Percentiles rank a stretch among this genome's conserved stretches.
Evolutionary conservation across 495 filamentous ascomycete species (phyloP).

Genomic region (Chaetomium tenue): DNA sequence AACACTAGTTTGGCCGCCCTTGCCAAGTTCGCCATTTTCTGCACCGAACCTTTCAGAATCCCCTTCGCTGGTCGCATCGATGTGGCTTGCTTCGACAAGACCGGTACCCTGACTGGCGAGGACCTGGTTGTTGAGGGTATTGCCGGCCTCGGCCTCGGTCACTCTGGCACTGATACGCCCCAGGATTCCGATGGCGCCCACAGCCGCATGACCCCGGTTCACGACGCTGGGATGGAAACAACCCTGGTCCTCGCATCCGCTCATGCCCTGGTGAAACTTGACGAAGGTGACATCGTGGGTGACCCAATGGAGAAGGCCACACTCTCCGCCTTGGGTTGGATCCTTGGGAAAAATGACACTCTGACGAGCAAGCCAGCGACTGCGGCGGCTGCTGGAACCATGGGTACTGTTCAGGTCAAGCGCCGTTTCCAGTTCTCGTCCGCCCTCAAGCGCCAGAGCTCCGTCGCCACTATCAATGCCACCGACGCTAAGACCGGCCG

Average conservation of each 20-base stretch:
- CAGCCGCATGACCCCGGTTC: conserved; percentile 64
- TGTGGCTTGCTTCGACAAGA: conserved; percentile 98
- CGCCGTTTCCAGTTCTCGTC: conserved; percentile 98
- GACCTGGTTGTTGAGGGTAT: conserved; percentile 97
- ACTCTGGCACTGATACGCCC: conserved; percentile 60
- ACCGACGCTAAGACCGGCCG: conserved; percentile 66
- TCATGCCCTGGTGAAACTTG: conserved; percentile 90
- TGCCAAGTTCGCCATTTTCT: conserved; percentile 94
- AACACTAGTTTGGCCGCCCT: conserved; percentile 97
- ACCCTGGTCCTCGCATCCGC: conserved; percentile 93
- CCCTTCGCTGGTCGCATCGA: conserved; percentile 95
- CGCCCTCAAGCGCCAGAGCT: conserved; percentile 91
- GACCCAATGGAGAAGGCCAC: conserved; percentile 99
- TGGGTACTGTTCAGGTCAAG: conserved; percentile 79
- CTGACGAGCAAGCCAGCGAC: conserved; percentile 57
- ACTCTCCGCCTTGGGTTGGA: conserved; percentile 83
- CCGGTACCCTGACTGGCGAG: conserved; percentile 93
- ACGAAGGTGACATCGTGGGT: conserved; percentile 95
- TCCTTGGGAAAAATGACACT: conserved; percentile 80
- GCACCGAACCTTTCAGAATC: conserved; percentile 99
- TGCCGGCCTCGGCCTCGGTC: conserved; percentile 76
- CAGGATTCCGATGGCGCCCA: conserved; percentile 75
- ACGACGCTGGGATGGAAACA: conserved; percentile 69
- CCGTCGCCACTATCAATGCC: conserved; percentile 74
- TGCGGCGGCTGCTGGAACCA: conserved; percentile 45